phyloP scores from a whole-genome alignment of 768 basidiomycete species.

The Panaeolus cyanescens region DNA sequence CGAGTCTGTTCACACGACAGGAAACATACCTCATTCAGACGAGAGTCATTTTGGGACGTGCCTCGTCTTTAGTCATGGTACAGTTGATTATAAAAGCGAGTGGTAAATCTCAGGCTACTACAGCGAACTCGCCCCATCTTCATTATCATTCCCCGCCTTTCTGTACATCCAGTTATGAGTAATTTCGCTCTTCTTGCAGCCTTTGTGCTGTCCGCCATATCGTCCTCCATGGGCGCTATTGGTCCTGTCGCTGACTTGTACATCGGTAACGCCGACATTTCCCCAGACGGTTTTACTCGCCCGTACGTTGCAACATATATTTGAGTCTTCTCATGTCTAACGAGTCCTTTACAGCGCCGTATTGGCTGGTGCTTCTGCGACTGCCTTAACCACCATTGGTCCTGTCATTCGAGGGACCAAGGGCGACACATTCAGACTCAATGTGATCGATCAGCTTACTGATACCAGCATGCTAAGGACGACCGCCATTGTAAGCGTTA shows the following conservation, averaged over 20 bases:
- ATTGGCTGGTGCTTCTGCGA: slow-evolving; percentile 19
- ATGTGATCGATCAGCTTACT: slow-evolving; percentile 39
- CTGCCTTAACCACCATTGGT: slow-evolving; percentile 21
- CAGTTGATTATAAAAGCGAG: not conserved
- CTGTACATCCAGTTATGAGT: not conserved
- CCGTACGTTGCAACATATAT: slow-evolving; percentile 27
- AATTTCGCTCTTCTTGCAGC: slow-evolving; percentile 5
- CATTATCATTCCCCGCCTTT: not conserved
- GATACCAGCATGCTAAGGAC: slow-evolving; percentile 39
- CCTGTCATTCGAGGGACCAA: slow-evolving; percentile 26
- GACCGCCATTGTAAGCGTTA: slow-evolving; percentile 31
- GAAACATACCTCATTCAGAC: slow-evolving; percentile 1
- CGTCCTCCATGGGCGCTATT: slow-evolving; percentile 16
- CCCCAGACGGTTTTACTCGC: slow-evolving; percentile 50
- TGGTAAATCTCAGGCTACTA: not conserved
- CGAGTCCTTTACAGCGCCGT: slow-evolving; percentile 16
- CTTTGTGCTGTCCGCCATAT: slow-evolving; percentile 5
- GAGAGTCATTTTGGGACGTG: no score
- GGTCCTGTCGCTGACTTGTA: slow-evolving; percentile 33
- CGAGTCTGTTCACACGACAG: no score
- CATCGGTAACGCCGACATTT: slow-evolving; percentile 42
- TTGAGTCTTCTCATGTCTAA: not conserved
- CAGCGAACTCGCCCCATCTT: slow-evolving; percentile 2
- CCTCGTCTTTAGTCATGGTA: not conserved
- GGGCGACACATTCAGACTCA: slow-evolving; percentile 36